Conservation (phyloP, 139 green algal genomes). For the Chlorella sp. region DNA sequence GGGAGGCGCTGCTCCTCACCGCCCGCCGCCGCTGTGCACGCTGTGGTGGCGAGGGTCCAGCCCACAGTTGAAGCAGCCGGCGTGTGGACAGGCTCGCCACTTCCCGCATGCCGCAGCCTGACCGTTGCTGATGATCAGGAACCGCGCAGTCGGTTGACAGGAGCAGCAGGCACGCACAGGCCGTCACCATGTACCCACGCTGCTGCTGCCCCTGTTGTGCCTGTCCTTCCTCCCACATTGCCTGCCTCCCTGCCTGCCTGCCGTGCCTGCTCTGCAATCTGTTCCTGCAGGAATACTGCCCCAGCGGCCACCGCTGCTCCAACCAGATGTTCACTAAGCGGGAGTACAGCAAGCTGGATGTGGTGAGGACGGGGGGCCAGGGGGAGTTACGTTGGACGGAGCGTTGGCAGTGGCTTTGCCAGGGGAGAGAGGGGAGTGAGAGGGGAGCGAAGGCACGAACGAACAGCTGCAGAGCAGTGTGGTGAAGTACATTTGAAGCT, state of each 20-base stretch:
- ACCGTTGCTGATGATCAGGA: no score
- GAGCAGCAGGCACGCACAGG: neutral
- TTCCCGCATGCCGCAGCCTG: no score
- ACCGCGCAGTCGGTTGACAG: no score
- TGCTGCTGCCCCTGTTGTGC: neutral
- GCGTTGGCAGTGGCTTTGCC: neutral
- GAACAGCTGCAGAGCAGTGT: neutral
- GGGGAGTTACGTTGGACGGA: neutral
- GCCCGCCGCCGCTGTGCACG: no score
- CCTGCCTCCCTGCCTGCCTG: neutral
- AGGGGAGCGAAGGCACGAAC: no score
- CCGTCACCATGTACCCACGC: no score
- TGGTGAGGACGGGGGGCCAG: slow-evolving; percentile 45
- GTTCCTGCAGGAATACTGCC: slow-evolving; percentile 84
- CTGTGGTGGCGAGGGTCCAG: no score
- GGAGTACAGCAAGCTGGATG: slow-evolving; percentile 84
- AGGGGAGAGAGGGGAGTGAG: no score
- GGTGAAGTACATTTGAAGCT: neutral
- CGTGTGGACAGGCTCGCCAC: no score
- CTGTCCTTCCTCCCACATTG: no score
- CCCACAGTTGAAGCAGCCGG: no score
- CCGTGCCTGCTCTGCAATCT: neutral
- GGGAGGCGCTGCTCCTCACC: neutral
- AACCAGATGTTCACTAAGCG: slow-evolving; percentile 93
- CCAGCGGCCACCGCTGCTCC: slow-evolving; percentile 87